Evolutionary conservation across 768 basidiomycete species (phyloP), one percentile per base, ranked within the genome.

Genomic region (Podaxis carcinomalis): DNA sequence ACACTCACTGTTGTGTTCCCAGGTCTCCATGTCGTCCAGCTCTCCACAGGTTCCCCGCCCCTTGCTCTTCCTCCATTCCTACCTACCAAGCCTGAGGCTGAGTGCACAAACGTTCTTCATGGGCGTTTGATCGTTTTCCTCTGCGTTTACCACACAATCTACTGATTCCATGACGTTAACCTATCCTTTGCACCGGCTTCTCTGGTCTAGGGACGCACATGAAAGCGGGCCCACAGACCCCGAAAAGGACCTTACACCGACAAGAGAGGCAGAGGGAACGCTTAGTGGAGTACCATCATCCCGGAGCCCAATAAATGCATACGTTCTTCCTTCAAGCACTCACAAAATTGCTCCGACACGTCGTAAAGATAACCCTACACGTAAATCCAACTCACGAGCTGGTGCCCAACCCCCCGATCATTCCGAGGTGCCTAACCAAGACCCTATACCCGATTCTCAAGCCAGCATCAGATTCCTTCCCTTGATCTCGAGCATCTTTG

Each of bases 401-500:
- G 47, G 16, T 11, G 27, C 16, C 21, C 32, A 7, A 51, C 28
- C 28, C 16, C 28, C 10, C 3, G 52, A 44, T 11, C 16, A 14
- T 5, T 16, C 42, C 23, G 32, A 19, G 14, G 25, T 52, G 19
- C 35, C 35, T 19, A 37, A 44, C 32, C 85, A 87, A 19, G 35
- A 51, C n/a, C 36, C 19, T 37, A 46, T 40, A 53, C 7, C 39
- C 13, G 63, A 66, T 13, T 21, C 55, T 21, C 16, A 56, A 19
- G 5, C 64, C 46, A 23, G 88, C 87, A 16, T 57, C 68, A 85
- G 90, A 16, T 75, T 75, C 55, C 73, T 84, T 4, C 89, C 89
- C 0, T 85, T 91, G 44, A 59, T 90, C 7, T 84, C 89, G 13
- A 88, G 87, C 19, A 77, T 88, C 42, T 69, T 86, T 62, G 83